phyloP scores from a whole-genome alignment of 768 basidiomycete species.

The Daedaleopsis sinensis region DNA sequence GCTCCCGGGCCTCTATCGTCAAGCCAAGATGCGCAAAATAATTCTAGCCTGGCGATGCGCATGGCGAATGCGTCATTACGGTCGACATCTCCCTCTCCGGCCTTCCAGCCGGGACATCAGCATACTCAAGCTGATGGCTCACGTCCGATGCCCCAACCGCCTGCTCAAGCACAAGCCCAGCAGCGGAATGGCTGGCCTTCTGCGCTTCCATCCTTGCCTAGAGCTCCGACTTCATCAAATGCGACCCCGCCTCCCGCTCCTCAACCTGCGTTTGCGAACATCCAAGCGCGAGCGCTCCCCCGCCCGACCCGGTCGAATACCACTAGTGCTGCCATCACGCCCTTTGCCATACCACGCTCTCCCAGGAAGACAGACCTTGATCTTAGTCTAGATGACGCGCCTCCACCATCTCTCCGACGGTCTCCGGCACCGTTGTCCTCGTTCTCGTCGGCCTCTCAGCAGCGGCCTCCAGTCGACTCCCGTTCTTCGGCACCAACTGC shows the following conservation, averaged over 20 bases:
- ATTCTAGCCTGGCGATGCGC: constrained; percentile 36
- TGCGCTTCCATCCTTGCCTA: constrained; percentile 27
- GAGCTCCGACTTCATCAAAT: constrained; percentile 15
- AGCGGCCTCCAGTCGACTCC: not conserved
- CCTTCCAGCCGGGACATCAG: constrained; percentile 7
- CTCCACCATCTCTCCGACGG: constrained; percentile 44
- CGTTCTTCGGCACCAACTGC: not conserved
- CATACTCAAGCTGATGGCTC: constrained; percentile 1
- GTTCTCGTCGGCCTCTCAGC: not conserved
- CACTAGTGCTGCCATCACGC: not conserved
- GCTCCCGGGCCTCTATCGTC: constrained; percentile 7
- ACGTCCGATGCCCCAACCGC: constrained; percentile 15
- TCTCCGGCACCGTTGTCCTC: constrained; percentile 33
- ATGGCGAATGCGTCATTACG: constrained; percentile 33
- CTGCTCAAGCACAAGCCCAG: constrained; percentile 20
- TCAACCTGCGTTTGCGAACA: constrained; percentile 5
- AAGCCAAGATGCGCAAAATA: not conserved
- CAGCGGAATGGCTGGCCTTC: constrained; percentile 26
- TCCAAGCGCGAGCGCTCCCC: constrained; percentile 10
- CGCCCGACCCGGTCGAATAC: constrained; percentile 12
- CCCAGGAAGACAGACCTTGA: constrained; percentile 17
- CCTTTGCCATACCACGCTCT: constrained; percentile 7
- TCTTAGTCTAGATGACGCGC: constrained; percentile 46
- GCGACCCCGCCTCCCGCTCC: not conserved
- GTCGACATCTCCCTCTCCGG: not conserved